A percentile compares a stretch with the other conserved stretches of the same genome.
Conservation (phyloP, 352 stramenopile species). For the Globisporangium paddicum region DNA sequence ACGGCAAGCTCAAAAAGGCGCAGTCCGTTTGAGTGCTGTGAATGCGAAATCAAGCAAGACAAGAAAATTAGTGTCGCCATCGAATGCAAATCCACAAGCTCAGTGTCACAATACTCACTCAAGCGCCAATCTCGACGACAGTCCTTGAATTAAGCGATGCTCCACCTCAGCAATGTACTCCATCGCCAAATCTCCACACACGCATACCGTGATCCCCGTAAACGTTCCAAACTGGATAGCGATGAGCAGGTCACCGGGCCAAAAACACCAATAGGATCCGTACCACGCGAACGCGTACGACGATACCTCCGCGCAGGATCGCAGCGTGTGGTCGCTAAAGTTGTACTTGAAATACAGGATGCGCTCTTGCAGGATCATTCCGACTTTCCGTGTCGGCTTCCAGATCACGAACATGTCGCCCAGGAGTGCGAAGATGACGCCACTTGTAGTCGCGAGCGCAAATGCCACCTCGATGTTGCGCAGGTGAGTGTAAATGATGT, state of each 20-base stretch:
- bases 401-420: constrained; percentile 87
- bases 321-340: constrained; percentile 45
- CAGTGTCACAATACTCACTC: constrained; percentile 27
- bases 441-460: constrained; percentile 67
- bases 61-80: background rate
- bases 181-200: constrained; percentile 65
- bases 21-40: constrained; percentile 58
- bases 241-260: constrained; percentile 60
- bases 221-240: constrained; percentile 75
- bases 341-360: constrained; percentile 61
- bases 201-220: constrained; percentile 59
- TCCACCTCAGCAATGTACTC: constrained; percentile 62
- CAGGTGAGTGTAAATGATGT: constrained; percentile 85
- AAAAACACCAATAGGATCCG: constrained; percentile 64
- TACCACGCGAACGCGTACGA: constrained; percentile 54
- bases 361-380: constrained; percentile 75
- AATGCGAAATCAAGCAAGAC: constrained; percentile 2
- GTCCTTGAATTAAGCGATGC: constrained; percentile 47
- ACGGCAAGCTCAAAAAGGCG: constrained; percentile 63
- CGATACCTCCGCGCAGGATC: constrained; percentile 55
- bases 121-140: constrained; percentile 35
- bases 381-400: constrained; percentile 71
- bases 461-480: constrained; percentile 81
- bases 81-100: background rate
- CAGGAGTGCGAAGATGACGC: constrained; percentile 69